These are phyloP conservation scores for Kockiozyma suomiensis DNA, from an alignment of 805 yeast species.

Conservation along the genomic window DNA sequence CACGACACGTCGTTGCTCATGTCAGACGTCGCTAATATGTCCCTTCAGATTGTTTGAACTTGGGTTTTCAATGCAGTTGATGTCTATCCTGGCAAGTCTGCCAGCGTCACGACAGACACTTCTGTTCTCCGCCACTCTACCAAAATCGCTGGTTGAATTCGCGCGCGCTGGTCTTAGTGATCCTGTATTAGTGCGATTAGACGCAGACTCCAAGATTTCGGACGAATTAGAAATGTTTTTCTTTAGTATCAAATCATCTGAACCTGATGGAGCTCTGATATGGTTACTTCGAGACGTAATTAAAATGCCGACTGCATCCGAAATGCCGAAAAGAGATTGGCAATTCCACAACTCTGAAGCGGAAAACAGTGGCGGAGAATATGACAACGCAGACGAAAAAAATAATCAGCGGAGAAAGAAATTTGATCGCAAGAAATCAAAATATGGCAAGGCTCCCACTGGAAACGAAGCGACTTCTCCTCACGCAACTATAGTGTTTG, in stretches of 20 bases:
- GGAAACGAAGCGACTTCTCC: slow-evolving; percentile 85
- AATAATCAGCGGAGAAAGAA: slow-evolving; percentile 23
- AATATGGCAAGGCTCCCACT: slow-evolving; percentile 55
- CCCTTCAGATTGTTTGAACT: slow-evolving; percentile 67
- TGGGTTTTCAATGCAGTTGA: slow-evolving; percentile 93
- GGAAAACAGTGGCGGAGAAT: slow-evolving; percentile 49
- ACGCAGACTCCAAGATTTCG: slow-evolving; percentile 87
- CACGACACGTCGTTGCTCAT: slow-evolving; percentile 9
- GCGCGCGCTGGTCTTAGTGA: slow-evolving; percentile 95
- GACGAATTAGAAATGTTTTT: slow-evolving; percentile 91
- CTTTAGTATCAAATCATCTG: slow-evolving; percentile 75
- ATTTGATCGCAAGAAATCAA: slow-evolving; percentile 18
- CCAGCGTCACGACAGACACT: slow-evolving; percentile 85
- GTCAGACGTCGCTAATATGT: background rate
- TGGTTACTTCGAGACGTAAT: slow-evolving; percentile 80
- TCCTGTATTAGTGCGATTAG: slow-evolving; percentile 90
- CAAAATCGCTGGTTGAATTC: slow-evolving; percentile 88
- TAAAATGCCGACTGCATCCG: slow-evolving; percentile 65
- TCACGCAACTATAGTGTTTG: slow-evolving; percentile 87
- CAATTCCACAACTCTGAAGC: slow-evolving; percentile 44
- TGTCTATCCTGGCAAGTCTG: slow-evolving; percentile 80
- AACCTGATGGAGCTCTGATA: slow-evolving; percentile 85
- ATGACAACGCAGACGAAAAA: slow-evolving; percentile 41
- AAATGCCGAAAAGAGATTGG: slow-evolving; percentile 62
- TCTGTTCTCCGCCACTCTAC: slow-evolving; percentile 92